Evolutionary conservation across 2,329 filamentous ascomycete species (phyloP).

Genomic region (Anthostomella pinea): DNA sequence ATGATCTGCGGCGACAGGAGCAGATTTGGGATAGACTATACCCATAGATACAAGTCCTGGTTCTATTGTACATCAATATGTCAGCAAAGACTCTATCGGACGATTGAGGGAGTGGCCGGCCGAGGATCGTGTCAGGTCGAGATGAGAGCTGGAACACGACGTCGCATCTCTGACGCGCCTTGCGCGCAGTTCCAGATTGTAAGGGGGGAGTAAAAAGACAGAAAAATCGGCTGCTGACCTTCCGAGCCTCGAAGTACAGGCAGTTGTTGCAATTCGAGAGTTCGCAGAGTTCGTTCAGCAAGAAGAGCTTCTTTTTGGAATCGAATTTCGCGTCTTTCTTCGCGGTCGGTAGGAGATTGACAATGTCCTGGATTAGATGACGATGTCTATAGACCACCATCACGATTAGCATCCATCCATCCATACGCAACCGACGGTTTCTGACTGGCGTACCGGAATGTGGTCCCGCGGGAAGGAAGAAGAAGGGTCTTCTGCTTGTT

Average conservation of each 20-base stretch:
- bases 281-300: slow-evolving; percentile 72
- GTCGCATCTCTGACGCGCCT: too few relatives aligned
- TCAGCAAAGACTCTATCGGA: too few relatives aligned
- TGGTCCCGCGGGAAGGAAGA: slow-evolving; percentile 88
- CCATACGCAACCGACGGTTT: too few relatives aligned
- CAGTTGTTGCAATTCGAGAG: slow-evolving; percentile 93
- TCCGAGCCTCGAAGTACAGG: slow-evolving; percentile 92
- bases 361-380: slow-evolving; percentile 86
- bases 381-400: slow-evolving; percentile 69
- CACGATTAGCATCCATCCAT: slow-evolving; percentile 36
- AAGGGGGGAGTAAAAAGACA: too few relatives aligned
- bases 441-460: slow-evolving; percentile 65
- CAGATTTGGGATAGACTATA: slow-evolving; percentile 35
- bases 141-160: too few relatives aligned
- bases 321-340: slow-evolving; percentile 97
- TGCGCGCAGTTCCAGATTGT: too few relatives aligned
- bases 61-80: too few relatives aligned
- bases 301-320: slow-evolving; percentile 83
- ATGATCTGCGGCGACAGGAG: too few relatives aligned
- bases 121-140: too few relatives aligned
- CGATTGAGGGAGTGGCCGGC: too few relatives aligned
- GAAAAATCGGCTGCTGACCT: too few relatives aligned
- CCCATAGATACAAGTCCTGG: slow-evolving; percentile 91
- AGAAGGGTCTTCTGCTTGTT: slow-evolving; percentile 81
- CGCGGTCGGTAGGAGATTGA: slow-evolving; percentile 83